A percentile compares a stretch with the other conserved stretches of the same genome.
Evolutionary conservation across 768 basidiomycete species (phyloP).

Genomic region (Steccherinum ochraceum): DNA sequence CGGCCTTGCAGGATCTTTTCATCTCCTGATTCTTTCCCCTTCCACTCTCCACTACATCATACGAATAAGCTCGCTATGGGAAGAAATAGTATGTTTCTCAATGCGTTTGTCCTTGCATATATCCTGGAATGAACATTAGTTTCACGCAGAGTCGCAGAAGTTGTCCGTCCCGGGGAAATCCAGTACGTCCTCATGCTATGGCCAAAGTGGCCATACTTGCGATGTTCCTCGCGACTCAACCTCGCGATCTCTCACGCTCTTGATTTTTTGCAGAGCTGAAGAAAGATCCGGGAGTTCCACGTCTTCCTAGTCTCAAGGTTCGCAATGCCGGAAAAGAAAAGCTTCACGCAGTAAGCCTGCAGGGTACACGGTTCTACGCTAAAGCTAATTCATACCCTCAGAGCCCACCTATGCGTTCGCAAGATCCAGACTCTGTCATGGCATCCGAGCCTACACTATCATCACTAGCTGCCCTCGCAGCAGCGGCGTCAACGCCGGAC

Average conservation of each 20-base stretch:
- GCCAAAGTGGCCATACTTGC: background rate
- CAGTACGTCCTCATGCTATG: slow-evolving; percentile 5
- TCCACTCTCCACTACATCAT: background rate
- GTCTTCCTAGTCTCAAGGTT: slow-evolving; percentile 67
- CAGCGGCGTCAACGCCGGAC: slow-evolving; percentile 15
- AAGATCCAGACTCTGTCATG: slow-evolving; percentile 60
- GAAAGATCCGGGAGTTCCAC: slow-evolving; percentile 86
- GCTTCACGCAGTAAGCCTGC: slow-evolving; percentile 12
- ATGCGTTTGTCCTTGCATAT: background rate
- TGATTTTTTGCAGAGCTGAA: slow-evolving; percentile 52
- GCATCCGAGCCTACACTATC: slow-evolving; percentile 67
- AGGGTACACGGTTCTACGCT: background rate
- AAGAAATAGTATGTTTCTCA: slow-evolving; percentile 32
- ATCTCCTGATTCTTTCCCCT: background rate
- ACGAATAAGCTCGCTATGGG: slow-evolving; percentile 30
- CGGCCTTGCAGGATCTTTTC: background rate
- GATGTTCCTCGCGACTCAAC: background rate
- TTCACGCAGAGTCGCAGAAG: slow-evolving; percentile 4
- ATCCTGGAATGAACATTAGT: background rate
- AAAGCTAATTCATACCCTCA: slow-evolving; percentile 3
- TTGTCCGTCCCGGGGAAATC: slow-evolving; percentile 9
- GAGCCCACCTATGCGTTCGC: slow-evolving; percentile 2
- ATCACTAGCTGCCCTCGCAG: slow-evolving; percentile 48
- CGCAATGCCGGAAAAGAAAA: slow-evolving; percentile 45
- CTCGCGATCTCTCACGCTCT: background rate